Base-by-base conservation (phyloP, 805 yeast species). In the Candida incommunis region DNA sequence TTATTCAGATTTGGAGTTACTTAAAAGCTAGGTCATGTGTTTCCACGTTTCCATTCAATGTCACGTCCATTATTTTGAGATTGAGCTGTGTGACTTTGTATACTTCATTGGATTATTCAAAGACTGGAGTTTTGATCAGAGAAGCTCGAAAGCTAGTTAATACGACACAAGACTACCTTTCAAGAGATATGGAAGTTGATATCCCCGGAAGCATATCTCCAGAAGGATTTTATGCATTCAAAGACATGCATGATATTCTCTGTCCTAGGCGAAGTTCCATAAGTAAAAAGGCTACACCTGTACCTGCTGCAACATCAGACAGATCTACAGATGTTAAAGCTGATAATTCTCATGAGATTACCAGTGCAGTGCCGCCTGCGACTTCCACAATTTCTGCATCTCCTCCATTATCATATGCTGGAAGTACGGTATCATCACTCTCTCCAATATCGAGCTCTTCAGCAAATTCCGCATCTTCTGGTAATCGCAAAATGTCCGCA, bases 1-100 rank as follows among this genome's bases (percentile, higher is more conserved):
- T 31, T n/a, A 16, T 31, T 31, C 37, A 31, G 37, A 31, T 31
- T 4, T 31, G 37, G 37, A 31, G 37, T 18, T 31, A 31, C 37
- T 18, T 31, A 4, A 31, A 31, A 16, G 37, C 37, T 31, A 7
- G 37, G 4, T 31, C 37, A 11, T 31, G 37, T 31, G 20, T 16
- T 5, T 18, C 37, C n/a, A 31, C 37, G 18, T 31, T 31, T 18
- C 37, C 37, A n/a, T 5, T 31, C 11, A 31, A 31, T 18, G 13
- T 9, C 7, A 31, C 37, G 5, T 13, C 37, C 4, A n/a, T 4
- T 5, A 31, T 31, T 31, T 18, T 31, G 18, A 31, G 18, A n/a
- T 11, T 31, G 37, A 13, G 37, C 37, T 7, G 18, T 9, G n/a
- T 31, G 18, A 31, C 37, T 13, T n/a, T 31, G 18, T 31, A 13